Evolutionary conservation across 2,329 filamentous ascomycete species (phyloP), one percentile per base, ranked within the genome.

Genomic region (Plenodomus biglobosus): DNA sequence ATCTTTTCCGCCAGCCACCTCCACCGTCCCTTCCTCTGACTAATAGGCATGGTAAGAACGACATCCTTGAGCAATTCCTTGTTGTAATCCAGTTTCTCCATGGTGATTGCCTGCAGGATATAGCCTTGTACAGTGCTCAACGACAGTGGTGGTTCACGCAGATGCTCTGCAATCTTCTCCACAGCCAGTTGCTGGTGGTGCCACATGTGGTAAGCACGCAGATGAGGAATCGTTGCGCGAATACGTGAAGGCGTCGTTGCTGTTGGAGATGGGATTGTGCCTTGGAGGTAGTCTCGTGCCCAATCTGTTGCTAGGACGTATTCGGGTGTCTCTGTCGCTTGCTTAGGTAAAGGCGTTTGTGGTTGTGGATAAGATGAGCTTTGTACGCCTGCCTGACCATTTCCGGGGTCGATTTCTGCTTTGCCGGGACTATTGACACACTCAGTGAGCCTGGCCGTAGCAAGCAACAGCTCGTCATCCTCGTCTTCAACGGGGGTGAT

Each of bases 181-280:
- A 70, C 13, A 1, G 58, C 27, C 6, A 70, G 45, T 2, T 49
- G 40, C 43, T 70, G 67, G 27, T 64, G 47, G 27, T 65, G 50
- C 69, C 69, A 72, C 30, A 72, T 45, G 35, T 69, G 57, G 46
- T 71, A 72, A 8, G 65, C 64, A 11, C 67, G 66, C 13, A 72
- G 60, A 42, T 62, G 64, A 2, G 63, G 48, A 2, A 65, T 24
- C 5, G 67, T 70, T 22, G 67, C 67, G 18, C 63, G 65, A 32
- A 68, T 64, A 16, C 60, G 57, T 8, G 64, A 52, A 11, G 54
- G 59, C 8, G 40, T 16, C 8, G 22, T 46, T 3, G 59, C 54
- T 15, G 40, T 36, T 15, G 61, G 51, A 1, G 53, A 55, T n/a
- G 68, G 68, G 34, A 71, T 64, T 8, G 66, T 65, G 19, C 49